Evolutionary conservation across 129 eudicot genomes (phyloP), one percentile per base, ranked within the genome.

Genomic region (Solidago caesia): DNA sequence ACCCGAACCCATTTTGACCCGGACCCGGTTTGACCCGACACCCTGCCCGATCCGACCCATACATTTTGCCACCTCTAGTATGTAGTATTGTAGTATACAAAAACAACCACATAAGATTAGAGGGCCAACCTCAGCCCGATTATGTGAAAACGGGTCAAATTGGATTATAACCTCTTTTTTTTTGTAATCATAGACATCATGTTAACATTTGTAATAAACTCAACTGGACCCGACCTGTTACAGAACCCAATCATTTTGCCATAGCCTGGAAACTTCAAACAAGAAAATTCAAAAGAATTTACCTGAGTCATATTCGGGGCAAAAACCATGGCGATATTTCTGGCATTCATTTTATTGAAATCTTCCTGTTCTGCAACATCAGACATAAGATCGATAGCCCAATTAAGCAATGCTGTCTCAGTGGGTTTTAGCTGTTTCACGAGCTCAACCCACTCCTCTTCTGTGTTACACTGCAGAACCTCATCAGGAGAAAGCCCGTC

Each of bases 231-330:
- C 5, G n/a, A 21, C 61, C 5, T 12, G 46, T 70, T 70, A 70
- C 46, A 61, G 29, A 39, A 16, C 68, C 45, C 33, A 5, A 10
- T 12, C 44, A 59, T 1, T 58, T 21, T 72, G 2, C 16, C 76
- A 57, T 56, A 56, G 9, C 27, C 61, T 9, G 8, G 8, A 56
- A 56, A 16, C 43, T 6, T 16, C 44, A 41, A 56, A 45, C 55
- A 25, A 33, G 39, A 43, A 70, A 78, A 48, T 71, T 53, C 46
- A 71, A 78, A 63, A 25, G 68, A 8, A 47, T 66, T 77, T 72
- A 87, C 96, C 94, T 86, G 92, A 77, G 96, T 91, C 97, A 91
- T 91, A 43, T 88, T 89, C 10, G 97, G 97, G 16, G 97, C 90
- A 64, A 89, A 89, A 16, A 91, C 97, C 97, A 91, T 86, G 66